Base-by-base conservation (phyloP, 257 asterid genomes). In the Nicotiana noctiflora region DNA sequence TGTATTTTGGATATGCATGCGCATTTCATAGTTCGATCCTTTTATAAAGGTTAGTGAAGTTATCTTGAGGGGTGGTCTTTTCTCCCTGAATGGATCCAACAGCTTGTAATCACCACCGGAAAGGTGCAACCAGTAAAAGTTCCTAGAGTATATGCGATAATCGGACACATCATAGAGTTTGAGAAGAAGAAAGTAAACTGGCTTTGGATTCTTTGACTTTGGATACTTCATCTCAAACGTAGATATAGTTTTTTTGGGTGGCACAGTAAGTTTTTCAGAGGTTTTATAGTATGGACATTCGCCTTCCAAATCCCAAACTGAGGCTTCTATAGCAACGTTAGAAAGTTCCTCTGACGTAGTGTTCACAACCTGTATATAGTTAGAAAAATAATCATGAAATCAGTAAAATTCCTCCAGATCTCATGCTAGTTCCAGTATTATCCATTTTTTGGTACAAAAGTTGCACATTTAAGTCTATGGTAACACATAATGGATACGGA, bases 41-140 rank as follows among this genome's bases (percentile, higher is more conserved):
- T 75, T 86, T 44, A 88, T 89, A 68, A 81, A 81, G 76, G 93
- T 86, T 46, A 87, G 84, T 60, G 97, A 91, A 72, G 91, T 91
- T 40, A 90, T 82, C 81, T 84, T 83, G 80, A 93, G 93, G 62
- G 99, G 84, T 17, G 88, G 52, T 82, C 83, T 84, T 77, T 83
- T 89, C 80, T 87, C 80, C 83, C 84, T 90, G 89, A 87, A 92
- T 55, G 94, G 89, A 65, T 93, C 97, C 37, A 96, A 86, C 64
- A 89, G 97, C 88, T 87, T 88, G 92, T 96, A 96, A 84, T 93
- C 94, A 11, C 92, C 91, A 34, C 93, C 95, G 0, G 92, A 88
- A 13, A 90, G 90, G 86, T 91, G 92, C 85, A 93, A 82, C 99
- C 99, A 96, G 82, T 96, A 96, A n/a, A 96, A 92, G 91, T 96